Base-by-base conservation (phyloP, 2,329 filamentous ascomycete species). In the Botrytis byssoidea region DNA sequence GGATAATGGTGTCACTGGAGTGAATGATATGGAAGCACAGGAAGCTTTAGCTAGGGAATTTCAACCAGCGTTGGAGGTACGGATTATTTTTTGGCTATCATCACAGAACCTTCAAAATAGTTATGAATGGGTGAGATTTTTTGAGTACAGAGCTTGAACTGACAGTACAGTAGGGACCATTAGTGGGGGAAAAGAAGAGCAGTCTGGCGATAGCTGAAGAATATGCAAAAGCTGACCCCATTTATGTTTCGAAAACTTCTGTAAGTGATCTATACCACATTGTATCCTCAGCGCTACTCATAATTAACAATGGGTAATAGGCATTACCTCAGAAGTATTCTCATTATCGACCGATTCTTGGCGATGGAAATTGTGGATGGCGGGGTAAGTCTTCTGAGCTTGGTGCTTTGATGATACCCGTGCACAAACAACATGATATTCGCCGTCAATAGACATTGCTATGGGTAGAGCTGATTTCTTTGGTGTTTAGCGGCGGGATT, bases 341-440 rank as follows among this genome's bases (percentile, higher is more conserved):
- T 32, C 91, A 94, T 81, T 97, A 95, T 81, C 93, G 96, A 72
- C 91, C 91, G 18, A 90, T 97, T 82, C 91, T 92, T 83, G 95
- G 96, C 71, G 95, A 98, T 84, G 96, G 96, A 74, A 97, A 97
- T 82, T 98, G 96, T 83, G 96, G 95, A 80, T 98, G 96, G 95
- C 90, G 95, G 91, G 96, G 95, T 98, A 87, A 85, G 91, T 85
- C 76, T 77, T 71, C n/a, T 22, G 32, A 70, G 65, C 71, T 63
- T 73, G 51, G 65, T 73, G n/a, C 60, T n/a, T 65, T 70, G n/a
- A 67, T 70, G 48, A 74, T 73, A 66, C 64, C 72, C 69, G 60
- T 68, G 59, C 48, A 57, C 73, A 22, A 18, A 37, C n/a, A n/a
- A 9, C 67, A 68, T 73, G 35, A 69, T 35, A 14, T 59, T 75